Percentiles rank a stretch among this genome's conserved stretches.
Conservation (phyloP, 164 flowering plant species). For the Sextonia rubra region DNA sequence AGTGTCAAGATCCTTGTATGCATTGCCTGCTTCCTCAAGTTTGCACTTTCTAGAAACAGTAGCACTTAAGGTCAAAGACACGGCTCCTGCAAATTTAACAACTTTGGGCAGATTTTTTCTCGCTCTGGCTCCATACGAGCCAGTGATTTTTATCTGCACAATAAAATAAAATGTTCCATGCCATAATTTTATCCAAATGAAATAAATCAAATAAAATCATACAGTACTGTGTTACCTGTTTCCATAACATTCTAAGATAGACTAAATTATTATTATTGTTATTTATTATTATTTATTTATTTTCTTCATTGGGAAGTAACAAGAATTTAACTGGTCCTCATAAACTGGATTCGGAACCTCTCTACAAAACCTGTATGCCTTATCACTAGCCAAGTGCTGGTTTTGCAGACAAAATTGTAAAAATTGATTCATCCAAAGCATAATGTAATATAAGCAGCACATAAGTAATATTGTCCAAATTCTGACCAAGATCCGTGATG, state of each 20-base stretch:
- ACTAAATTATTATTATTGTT: too few relatives aligned
- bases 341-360: not conserved
- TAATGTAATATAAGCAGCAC: too few relatives aligned
- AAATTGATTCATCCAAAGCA: too few relatives aligned
- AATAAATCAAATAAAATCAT: not conserved
- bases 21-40: constrained; percentile 71
- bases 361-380: too few relatives aligned
- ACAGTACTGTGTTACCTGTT: not conserved
- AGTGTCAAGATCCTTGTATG: constrained; percentile 69
- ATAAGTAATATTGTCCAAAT: too few relatives aligned
- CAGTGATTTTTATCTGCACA: constrained; percentile 61
- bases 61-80: constrained; percentile 54
- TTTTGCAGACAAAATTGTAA: too few relatives aligned
- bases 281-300: too few relatives aligned
- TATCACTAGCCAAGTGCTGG: too few relatives aligned
- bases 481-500: too few relatives aligned
- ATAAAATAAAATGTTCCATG: constrained; percentile 5
- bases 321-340: not conserved
- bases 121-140: constrained; percentile 75
- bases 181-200: not conserved
- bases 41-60: constrained; percentile 80
- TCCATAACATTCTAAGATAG: not conserved
- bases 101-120: constrained; percentile 73
- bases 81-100: constrained; percentile 80
- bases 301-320: too few relatives aligned